Evolutionary conservation across 345 rosid genomes (phyloP).

Genomic region (Luvunga scandens): DNA sequence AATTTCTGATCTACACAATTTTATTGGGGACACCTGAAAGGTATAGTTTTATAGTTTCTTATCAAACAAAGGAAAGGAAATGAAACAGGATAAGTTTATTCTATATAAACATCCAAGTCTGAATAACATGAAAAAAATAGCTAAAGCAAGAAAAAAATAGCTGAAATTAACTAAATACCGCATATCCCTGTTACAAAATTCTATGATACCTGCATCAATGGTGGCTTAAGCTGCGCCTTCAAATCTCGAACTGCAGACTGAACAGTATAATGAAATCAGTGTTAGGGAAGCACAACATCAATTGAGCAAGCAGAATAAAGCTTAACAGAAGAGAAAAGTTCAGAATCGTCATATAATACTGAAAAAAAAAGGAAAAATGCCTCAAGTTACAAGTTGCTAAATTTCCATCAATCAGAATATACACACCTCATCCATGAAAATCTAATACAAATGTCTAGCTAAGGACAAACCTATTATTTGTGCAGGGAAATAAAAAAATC

Average conservation of each 20-base stretch:
- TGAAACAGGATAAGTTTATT: neutral
- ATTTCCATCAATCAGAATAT: neutral
- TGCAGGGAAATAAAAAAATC: neutral
- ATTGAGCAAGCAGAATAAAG: neutral
- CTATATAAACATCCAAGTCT: neutral
- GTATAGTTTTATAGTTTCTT: neutral
- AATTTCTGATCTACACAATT: neutral
- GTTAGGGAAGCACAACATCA: conserved; percentile 6
- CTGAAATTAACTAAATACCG: neutral
- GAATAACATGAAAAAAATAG: neutral
- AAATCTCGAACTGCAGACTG: conserved; percentile 93
- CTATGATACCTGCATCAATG: conserved; percentile 86
- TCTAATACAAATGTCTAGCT: neutral
- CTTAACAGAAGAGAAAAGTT: neutral
- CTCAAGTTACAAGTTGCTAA: neutral
- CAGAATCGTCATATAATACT: neutral
- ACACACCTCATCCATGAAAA: too few species aligned
- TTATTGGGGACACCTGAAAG: neutral
- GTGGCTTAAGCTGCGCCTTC: conserved; percentile 93
- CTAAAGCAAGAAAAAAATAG: neutral
- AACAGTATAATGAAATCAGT: conserved; percentile 15
- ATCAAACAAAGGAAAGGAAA: neutral
- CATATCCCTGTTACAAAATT: neutral
- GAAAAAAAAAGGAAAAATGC: neutral
- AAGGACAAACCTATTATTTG: neutral